phyloP scores from a whole-genome alignment of 2,329 filamentous ascomycete genomes.

The Botrytis paeoniae region DNA sequence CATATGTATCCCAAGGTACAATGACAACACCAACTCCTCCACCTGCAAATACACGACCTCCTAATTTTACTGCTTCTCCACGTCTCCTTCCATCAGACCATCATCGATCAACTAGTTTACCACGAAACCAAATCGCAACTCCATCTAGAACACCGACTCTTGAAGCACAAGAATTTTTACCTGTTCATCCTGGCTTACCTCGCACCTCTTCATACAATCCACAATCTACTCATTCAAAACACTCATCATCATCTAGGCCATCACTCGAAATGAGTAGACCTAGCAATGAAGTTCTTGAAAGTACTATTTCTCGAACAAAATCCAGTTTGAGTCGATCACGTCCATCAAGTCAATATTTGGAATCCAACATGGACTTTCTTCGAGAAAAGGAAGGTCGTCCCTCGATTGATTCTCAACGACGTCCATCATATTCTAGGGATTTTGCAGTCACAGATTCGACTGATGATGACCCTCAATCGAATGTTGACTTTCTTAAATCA shows the following conservation, averaged over 20 bases:
- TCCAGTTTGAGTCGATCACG: constrained; percentile 66
- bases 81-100: constrained; percentile 36
- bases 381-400: constrained; percentile 63
- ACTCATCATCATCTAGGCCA: constrained; percentile 56
- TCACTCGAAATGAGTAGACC: constrained; percentile 72
- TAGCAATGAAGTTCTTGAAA: constrained; percentile 57
- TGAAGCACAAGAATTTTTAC: constrained; percentile 29
- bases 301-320: constrained; percentile 56
- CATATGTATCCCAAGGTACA: constrained; percentile 67
- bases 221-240: constrained; percentile 40
- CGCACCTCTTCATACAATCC: constrained; percentile 39
- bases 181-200: constrained; percentile 26
- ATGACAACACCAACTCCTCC: constrained; percentile 66
- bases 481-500: constrained; percentile 77
- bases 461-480: constrained; percentile 60
- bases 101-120: constrained; percentile 53
- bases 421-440: constrained; percentile 32
- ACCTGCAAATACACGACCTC: constrained; percentile 29
- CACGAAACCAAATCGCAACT: constrained; percentile 31
- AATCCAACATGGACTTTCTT: constrained; percentile 78
- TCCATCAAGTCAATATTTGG: constrained; percentile 79
- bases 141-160: constrained; percentile 24
- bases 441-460: constrained; percentile 40
- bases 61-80: constrained; percentile 24
- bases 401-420: constrained; percentile 36